Evolutionary conservation across 176 grass and related monocot genomes (phyloP), one percentile per base, ranked within the genome.

Genomic region (Rhipidocladum racemiflorum): DNA sequence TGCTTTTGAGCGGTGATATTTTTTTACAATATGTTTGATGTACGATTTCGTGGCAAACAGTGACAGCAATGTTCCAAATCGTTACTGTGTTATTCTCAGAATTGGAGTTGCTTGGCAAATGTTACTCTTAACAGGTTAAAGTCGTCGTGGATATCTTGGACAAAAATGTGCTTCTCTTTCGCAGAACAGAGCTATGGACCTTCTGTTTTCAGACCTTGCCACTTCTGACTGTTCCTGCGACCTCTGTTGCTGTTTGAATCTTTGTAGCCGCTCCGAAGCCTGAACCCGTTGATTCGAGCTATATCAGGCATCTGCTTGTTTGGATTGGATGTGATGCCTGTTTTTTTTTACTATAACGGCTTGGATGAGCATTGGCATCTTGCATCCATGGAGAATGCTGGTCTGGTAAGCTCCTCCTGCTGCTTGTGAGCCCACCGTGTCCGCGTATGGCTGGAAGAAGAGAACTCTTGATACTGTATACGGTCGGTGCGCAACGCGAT

Each of bases 21-120:
- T 78, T 77, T 78, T 34, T 18, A 60, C 54, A 59, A 44, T 65
- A 49, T 84, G 80, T 65, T 83, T 57, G 54, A 9, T 71, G 65
- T 51, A 46, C 7, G 56, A 39, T 78, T 70, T 42, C 7, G 27
- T 44, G 27, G 34, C n/a, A 13, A 16, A 3, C n/a, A 13, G 20
- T 68, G 27, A 34, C 35, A 50, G 5, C 36, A 61, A 39, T 48
- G 29, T 49, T 21, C 12, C 15, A 30, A 36, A 36, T 46, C 40
- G 9, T 15, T 34, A 1, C 38, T 16, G 10, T 2, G 61, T 18
- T 1, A 70, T 43, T 59, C 39, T 14, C 66, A 18, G 39, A 5
- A 9, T 24, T 73, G 45, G 6, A 12, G 29, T 53, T 51, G 2
- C 28, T 0, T 10, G 0, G 0, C 11, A 51, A 51, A 12, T 72